Evolutionary conservation across 257 asterid genomes (phyloP).

Genomic region (Plantago elongata): DNA sequence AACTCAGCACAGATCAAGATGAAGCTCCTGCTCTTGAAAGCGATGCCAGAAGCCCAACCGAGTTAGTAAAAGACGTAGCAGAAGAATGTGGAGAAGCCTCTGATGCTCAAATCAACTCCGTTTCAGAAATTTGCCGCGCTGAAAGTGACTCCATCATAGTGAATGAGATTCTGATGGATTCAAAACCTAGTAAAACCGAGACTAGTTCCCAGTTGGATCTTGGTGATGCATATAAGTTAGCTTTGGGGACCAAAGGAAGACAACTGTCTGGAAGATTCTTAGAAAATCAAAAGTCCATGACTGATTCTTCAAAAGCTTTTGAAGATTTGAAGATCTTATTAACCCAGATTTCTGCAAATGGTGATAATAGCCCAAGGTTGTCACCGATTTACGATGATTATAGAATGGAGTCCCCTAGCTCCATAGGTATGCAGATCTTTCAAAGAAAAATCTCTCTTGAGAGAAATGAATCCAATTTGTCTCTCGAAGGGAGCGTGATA

Average conservation of each 20-base stretch:
- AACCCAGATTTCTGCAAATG: slow-evolving; percentile 61
- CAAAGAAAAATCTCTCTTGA: slow-evolving; percentile 74
- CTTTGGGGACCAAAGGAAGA: slow-evolving; percentile 55
- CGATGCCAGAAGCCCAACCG: slow-evolving; percentile 11
- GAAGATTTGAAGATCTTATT: slow-evolving; percentile 72
- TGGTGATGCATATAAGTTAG: slow-evolving; percentile 77
- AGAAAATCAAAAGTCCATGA: slow-evolving; percentile 70
- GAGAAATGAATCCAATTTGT: slow-evolving; percentile 73
- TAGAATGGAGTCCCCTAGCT: slow-evolving; percentile 39
- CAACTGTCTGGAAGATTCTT: slow-evolving; percentile 72
- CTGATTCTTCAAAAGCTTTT: slow-evolving; percentile 59
- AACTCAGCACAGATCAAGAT: slow-evolving; percentile 19
- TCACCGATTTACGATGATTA: slow-evolving; percentile 54
- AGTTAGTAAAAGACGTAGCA: slow-evolving; percentile 19
- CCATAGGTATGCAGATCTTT: slow-evolving; percentile 46
- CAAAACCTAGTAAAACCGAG: slow-evolving; percentile 34
- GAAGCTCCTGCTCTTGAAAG: slow-evolving; percentile 32
- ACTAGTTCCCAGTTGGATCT: slow-evolving; percentile 52
- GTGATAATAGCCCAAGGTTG: slow-evolving; percentile 61
- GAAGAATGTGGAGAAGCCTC: slow-evolving; percentile 23
- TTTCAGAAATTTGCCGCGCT: slow-evolving; percentile 22
- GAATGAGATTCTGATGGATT: slow-evolving; percentile 31
- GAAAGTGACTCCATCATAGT: slow-evolving; percentile 22
- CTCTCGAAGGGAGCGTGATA: slow-evolving; percentile 63
- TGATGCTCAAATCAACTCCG: slow-evolving; percentile 19